Conservation (phyloP, 352 stramenopile genomes). For the Blastocystis sp. region DNA sequence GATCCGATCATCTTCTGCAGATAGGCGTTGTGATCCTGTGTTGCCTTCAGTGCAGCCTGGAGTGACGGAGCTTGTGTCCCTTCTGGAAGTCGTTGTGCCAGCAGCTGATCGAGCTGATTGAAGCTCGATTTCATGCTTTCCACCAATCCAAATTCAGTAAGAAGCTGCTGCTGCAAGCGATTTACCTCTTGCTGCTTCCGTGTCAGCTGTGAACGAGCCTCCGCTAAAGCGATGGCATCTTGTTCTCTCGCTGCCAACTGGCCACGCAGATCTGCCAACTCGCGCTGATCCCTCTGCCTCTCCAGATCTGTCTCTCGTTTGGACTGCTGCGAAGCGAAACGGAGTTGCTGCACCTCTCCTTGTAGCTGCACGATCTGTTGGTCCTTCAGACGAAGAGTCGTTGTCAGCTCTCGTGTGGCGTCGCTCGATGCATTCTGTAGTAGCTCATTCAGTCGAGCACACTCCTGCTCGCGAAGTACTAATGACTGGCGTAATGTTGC, state of each 20-base stretch:
- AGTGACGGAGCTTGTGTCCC: background rate
- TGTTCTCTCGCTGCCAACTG: background rate
- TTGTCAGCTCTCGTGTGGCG: background rate
- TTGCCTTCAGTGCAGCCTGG: background rate
- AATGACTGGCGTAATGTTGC: background rate
- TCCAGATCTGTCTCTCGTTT: background rate
- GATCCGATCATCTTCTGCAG: background rate
- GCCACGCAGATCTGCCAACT: background rate
- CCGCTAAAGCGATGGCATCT: background rate
- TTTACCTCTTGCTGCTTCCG: background rate
- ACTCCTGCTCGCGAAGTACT: constrained; percentile 23
- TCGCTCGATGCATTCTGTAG: background rate
- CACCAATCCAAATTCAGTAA: constrained; percentile 42
- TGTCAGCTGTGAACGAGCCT: background rate
- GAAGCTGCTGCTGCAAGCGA: constrained; percentile 20
- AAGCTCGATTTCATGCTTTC: constrained; percentile 40
- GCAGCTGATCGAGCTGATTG: background rate
- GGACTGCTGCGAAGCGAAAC: background rate
- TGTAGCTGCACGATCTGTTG: constrained; percentile 10
- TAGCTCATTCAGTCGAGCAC: background rate
- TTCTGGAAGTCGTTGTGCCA: background rate
- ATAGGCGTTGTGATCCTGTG: constrained; percentile 38
- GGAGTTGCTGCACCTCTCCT: background rate
- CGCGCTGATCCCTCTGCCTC: background rate
- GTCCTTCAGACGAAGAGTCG: background rate